A percentile compares a stretch with the other conserved stretches of the same genome.
Evolutionary conservation across 192 early-diverging fungal genomes (phyloP).

Genomic region (Backusella australiensis): DNA sequence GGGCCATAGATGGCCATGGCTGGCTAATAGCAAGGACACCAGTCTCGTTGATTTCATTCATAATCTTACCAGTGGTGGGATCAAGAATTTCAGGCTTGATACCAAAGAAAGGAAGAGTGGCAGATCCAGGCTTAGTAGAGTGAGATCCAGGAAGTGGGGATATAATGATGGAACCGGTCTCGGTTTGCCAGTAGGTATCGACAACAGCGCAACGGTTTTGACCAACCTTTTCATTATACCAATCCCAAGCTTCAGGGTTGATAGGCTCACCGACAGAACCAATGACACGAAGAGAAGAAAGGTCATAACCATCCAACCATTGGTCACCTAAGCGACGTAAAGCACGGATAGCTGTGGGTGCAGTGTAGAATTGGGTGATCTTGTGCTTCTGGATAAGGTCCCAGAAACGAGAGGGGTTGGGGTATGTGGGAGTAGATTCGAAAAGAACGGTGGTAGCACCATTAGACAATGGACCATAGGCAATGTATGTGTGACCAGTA

Average conservation of each 20-base stretch:
- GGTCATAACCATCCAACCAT: constrained; percentile 71
- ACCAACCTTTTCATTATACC: constrained; percentile 93
- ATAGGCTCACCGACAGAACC: constrained; percentile 97
- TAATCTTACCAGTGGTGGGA: constrained; percentile 77
- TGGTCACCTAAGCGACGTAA: constrained; percentile 82
- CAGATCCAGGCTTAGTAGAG: constrained; percentile 90
- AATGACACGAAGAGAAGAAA: constrained; percentile 82
- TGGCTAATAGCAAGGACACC: constrained; percentile 87
- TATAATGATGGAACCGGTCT: constrained; percentile 90
- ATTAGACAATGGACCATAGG: constrained; percentile 86
- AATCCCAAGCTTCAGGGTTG: constrained; percentile 95
- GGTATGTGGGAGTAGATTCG: constrained; percentile 93
- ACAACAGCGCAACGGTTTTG: constrained; percentile 86
- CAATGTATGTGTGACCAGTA: constrained; percentile 86
- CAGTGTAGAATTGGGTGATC: constrained; percentile 96
- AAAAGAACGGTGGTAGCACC: constrained; percentile 92
- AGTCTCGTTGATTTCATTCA: constrained; percentile 79
- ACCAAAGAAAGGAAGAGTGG: constrained; percentile 96
- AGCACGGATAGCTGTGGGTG: constrained; percentile 94
- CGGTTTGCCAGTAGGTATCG: constrained; percentile 94
- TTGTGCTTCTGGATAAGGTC: constrained; percentile 83
- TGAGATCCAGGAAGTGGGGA: constrained; percentile 90
- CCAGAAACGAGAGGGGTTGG: constrained; percentile 80
- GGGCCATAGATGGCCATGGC: constrained; percentile 89
- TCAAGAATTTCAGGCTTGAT: constrained; percentile 85